Percentiles rank a stretch among this genome's conserved stretches.
These are phyloP conservation scores for Saccharata proteae DNA, from an alignment of 2,329 filamentous ascomycete species.

Conservation along the genomic window DNA sequence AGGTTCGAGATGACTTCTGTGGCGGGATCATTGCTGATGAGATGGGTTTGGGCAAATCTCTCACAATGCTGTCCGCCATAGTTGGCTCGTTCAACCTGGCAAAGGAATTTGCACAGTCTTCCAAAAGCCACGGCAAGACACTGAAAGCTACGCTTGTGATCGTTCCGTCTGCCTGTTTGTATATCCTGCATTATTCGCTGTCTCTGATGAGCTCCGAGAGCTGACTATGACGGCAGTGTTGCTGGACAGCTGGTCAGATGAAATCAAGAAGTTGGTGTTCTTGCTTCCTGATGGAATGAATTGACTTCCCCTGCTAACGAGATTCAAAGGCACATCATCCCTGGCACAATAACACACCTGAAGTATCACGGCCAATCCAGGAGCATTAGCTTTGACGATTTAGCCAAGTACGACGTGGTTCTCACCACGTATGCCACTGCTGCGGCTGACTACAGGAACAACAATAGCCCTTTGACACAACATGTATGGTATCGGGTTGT, in stretches of 20 bases:
- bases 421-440: no score
- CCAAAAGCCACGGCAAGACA: conserved; percentile 9
- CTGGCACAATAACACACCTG: no score
- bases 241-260: background rate
- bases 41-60: conserved; percentile 46
- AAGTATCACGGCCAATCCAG: no score
- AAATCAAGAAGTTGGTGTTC: no score
- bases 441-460: conserved; percentile 20
- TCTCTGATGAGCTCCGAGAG: background rate
- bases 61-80: conserved; percentile 37
- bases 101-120: background rate
- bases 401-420: no score
- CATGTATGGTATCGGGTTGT: conserved; percentile 36
- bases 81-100: conserved; percentile 9
- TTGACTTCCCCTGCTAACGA: no score
- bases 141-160: conserved; percentile 31
- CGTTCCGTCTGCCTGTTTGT: conserved; percentile 31
- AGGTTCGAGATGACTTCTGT: conserved; percentile 10
- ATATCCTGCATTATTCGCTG: no score
- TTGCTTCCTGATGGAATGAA: no score
- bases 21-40: conserved; percentile 44
- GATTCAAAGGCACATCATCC: no score
- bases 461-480: conserved; percentile 17
- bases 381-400: no score
- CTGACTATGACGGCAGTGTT: background rate